Conservation (phyloP, 768 basidiomycete species). For the Collybiopsis confluens region DNA sequence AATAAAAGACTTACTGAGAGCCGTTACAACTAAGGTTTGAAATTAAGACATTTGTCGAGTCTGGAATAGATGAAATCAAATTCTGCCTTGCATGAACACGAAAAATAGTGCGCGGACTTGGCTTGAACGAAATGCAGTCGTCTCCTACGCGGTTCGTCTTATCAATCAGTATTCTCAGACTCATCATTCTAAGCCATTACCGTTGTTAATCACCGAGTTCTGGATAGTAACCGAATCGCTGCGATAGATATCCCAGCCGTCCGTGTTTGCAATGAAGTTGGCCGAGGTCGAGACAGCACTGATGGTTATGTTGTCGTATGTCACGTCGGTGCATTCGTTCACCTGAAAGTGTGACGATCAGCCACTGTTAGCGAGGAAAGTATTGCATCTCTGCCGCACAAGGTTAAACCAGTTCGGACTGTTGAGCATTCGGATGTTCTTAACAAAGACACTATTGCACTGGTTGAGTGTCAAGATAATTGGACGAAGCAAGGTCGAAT, state of each 20-base stretch:
- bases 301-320: constrained; percentile 44
- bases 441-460: constrained; percentile 41
- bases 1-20: constrained; percentile 39
- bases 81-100: no score
- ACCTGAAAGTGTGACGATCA: constrained; percentile 23
- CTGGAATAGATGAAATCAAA: constrained; percentile 10
- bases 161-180: no score
- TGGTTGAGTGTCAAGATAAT: constrained; percentile 54
- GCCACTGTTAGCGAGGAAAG: neutral
- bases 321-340: constrained; percentile 42
- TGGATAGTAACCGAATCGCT: constrained; percentile 44
- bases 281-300: constrained; percentile 41
- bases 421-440: constrained; percentile 45
- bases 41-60: constrained; percentile 55
- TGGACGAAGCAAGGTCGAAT: constrained; percentile 46
- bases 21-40: constrained; percentile 55
- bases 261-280: constrained; percentile 43
- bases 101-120: constrained; percentile 26
- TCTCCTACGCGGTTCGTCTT: constrained; percentile 25
- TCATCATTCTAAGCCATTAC: constrained; percentile 28
- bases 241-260: constrained; percentile 64
- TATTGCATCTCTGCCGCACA: constrained; percentile 21
- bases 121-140: constrained; percentile 61
- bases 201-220: constrained; percentile 49
- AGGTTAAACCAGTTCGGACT: constrained; percentile 52